phyloP scores from a whole-genome alignment of 345 rosid species.

The Linum usitatissimum region DNA sequence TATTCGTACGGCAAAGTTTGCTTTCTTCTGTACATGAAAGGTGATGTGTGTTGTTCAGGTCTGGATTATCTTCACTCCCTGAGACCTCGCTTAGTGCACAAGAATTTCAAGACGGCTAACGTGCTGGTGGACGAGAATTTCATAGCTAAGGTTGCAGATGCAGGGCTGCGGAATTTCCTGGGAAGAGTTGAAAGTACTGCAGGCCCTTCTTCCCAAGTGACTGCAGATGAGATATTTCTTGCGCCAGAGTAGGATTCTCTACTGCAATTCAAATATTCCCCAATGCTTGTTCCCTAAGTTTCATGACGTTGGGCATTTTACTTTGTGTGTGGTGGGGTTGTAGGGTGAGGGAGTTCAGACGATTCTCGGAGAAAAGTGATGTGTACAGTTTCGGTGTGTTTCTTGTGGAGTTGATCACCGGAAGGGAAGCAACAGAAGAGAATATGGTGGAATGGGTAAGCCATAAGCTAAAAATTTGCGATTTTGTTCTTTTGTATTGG shows the following conservation, averaged over 20 bases:
- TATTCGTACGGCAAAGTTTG: constrained; percentile 12
- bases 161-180: constrained; percentile 72
- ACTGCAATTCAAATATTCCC: constrained; percentile 10
- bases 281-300: background rate
- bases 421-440: constrained; percentile 64
- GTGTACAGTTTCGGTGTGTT: constrained; percentile 85
- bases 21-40: background rate
- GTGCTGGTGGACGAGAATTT: constrained; percentile 88
- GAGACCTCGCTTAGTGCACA: constrained; percentile 74
- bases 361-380: constrained; percentile 87
- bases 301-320: background rate
- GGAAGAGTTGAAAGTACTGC: constrained; percentile 50
- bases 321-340: background rate
- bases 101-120: constrained; percentile 83
- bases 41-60: constrained; percentile 37
- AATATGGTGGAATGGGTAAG: constrained; percentile 77
- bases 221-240: constrained; percentile 72
- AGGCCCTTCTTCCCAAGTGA: constrained; percentile 63
- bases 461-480: background rate
- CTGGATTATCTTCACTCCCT: constrained; percentile 79
- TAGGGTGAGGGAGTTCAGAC: constrained; percentile 78
- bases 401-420: constrained; percentile 71
- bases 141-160: constrained; percentile 88
- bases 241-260: constrained; percentile 58
- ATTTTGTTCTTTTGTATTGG: too few relatives aligned